Conservation (phyloP, 1,284 basidiomycete genomes). For the Rhodotorula sp. region DNA sequence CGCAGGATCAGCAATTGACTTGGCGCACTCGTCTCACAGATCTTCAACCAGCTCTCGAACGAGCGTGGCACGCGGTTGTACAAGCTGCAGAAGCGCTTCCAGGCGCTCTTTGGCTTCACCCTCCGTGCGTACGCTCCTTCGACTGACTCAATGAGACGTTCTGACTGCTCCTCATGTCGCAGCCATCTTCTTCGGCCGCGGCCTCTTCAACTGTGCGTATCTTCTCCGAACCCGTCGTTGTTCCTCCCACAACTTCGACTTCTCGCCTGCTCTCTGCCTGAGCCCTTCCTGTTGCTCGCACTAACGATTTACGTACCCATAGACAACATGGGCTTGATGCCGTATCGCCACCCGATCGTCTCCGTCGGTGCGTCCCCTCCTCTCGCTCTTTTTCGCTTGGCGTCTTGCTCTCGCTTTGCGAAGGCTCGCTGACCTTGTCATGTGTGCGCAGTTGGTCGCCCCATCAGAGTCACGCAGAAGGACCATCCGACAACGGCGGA, state of each 20-base stretch:
- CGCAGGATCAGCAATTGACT: neutral
- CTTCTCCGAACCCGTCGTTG: neutral
- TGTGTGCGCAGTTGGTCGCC: conserved; percentile 68
- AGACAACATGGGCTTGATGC: conserved; percentile 89
- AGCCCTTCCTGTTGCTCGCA: neutral
- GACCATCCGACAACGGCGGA: conserved; percentile 80
- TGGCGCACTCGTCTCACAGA: conserved; percentile 56
- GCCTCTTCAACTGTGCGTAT: conserved; percentile 77
- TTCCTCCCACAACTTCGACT: no score
- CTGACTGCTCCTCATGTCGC: neutral
- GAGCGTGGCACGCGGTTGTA: conserved; percentile 88
- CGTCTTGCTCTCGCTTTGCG: neutral
- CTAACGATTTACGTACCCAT: neutral
- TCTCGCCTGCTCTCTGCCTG: neutral
- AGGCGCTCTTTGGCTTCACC: conserved; percentile 90
- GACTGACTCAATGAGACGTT: no score
- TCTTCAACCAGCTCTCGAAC: conserved; percentile 94
- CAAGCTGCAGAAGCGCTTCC: conserved; percentile 83
- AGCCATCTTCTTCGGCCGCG: conserved; percentile 48
- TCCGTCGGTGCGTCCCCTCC: conserved; percentile 60
- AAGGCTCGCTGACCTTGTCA: no score
- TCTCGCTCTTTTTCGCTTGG: neutral
- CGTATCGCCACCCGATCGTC: conserved; percentile 90
- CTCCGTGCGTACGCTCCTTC: conserved; percentile 72
- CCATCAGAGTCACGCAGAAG: conserved; percentile 75